Conservation (phyloP, 768 basidiomycete genomes). For the Macrolepiota dolichaula region DNA sequence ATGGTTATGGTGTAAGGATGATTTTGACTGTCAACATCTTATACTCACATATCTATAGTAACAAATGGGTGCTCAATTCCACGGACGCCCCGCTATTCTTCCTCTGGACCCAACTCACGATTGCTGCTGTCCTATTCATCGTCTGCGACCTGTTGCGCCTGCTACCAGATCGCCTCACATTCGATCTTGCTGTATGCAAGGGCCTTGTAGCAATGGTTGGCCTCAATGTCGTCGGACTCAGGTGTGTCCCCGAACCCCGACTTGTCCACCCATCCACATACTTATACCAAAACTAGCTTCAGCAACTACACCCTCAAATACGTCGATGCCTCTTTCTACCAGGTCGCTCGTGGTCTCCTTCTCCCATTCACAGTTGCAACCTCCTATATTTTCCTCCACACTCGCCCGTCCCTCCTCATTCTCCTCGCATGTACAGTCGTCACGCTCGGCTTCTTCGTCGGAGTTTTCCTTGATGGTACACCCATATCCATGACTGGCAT, state of each 20-base stretch:
- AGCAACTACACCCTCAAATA: slow-evolving; percentile 92
- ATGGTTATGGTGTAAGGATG: slow-evolving; percentile 83
- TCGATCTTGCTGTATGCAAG: slow-evolving; percentile 64
- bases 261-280: neutral
- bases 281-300: slow-evolving; percentile 42
- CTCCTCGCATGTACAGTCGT: slow-evolving; percentile 76
- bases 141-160: slow-evolving; percentile 58
- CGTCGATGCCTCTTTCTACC: slow-evolving; percentile 93
- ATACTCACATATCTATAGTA: slow-evolving; percentile 39
- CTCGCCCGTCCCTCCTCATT: slow-evolving; percentile 74
- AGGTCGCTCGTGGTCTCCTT: slow-evolving; percentile 91
- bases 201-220: slow-evolving; percentile 73
- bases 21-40: neutral
- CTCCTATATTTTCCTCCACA: slow-evolving; percentile 74
- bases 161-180: slow-evolving; percentile 61
- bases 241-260: slow-evolving; percentile 36
- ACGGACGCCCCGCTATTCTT: slow-evolving; percentile 83
- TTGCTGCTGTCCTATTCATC: slow-evolving; percentile 76
- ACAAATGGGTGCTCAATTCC: slow-evolving; percentile 86
- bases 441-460: slow-evolving; percentile 89
- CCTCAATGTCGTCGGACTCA: slow-evolving; percentile 81
- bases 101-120: slow-evolving; percentile 74
- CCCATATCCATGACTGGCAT: slow-evolving; percentile 62
- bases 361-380: slow-evolving; percentile 91
- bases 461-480: slow-evolving; percentile 76